A percentile compares a stretch with the other conserved stretches of the same genome.
phyloP scores from a whole-genome alignment of 2,329 filamentous ascomycete species.

The Cladosporium phlei region DNA sequence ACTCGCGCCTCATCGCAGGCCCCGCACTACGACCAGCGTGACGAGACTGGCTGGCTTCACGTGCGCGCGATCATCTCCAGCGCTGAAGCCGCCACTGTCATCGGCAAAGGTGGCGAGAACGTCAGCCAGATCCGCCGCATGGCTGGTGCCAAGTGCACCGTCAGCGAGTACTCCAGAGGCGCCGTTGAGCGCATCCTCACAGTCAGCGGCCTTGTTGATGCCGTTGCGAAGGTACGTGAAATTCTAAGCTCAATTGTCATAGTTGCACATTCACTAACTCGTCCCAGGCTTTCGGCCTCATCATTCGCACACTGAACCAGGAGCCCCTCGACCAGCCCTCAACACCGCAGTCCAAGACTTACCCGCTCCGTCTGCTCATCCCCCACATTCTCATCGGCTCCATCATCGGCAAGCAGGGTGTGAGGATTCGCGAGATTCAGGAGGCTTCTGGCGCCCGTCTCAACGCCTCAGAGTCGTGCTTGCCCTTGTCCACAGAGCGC shows the following conservation, averaged over 20 bases:
- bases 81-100: constrained; percentile 93
- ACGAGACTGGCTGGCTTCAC: constrained; percentile 95
- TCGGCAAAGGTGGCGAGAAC: constrained; percentile 98
- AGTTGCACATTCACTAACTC: constrained; percentile 25
- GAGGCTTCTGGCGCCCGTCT: constrained; percentile 93
- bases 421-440: constrained; percentile 95
- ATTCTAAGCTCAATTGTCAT: constrained; percentile 17
- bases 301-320: constrained; percentile 97
- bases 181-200: constrained; percentile 97
- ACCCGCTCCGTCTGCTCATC: constrained; percentile 89
- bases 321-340: constrained; percentile 85
- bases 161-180: constrained; percentile 95
- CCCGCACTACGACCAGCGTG: constrained; percentile 54
- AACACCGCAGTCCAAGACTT: constrained; percentile 91
- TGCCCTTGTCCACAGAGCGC: constrained; percentile 91
- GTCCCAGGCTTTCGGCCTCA: constrained; percentile 85
- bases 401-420: constrained; percentile 95
- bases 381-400: constrained; percentile 97
- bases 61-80: constrained; percentile 96
- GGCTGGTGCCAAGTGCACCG: constrained; percentile 96
- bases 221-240: constrained; percentile 76
- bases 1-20: constrained; percentile 43
- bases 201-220: constrained; percentile 93
- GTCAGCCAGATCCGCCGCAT: constrained; percentile 93
- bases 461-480: constrained; percentile 91